Conservation (phyloP, 768 basidiomycete genomes). For the Rhodocollybia butyracea region DNA sequence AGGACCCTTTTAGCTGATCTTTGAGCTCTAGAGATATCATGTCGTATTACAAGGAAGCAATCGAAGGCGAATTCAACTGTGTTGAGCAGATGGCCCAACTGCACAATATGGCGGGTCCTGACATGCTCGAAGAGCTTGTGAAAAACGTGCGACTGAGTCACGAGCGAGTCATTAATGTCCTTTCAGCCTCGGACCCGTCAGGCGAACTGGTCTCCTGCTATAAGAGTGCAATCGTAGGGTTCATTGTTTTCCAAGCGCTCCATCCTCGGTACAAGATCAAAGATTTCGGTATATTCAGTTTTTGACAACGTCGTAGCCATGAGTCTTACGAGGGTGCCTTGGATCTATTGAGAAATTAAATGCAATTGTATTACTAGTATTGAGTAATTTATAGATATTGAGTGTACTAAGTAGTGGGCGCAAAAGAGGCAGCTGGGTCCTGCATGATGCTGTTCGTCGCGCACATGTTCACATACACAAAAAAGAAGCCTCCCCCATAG, state of each 20-base stretch:
- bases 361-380: too few species aligned
- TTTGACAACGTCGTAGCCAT: too few species aligned
- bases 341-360: too few species aligned
- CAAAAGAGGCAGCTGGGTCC: too few species aligned
- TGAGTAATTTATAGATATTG: too few species aligned
- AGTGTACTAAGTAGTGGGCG: too few species aligned
- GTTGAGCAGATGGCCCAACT: conserved; percentile 11
- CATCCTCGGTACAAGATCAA: conserved; percentile 14
- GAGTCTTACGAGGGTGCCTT: too few species aligned
- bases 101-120: not conserved
- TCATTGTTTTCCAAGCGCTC: conserved; percentile 11
- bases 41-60: conserved; percentile 14
- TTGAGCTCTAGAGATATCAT: conserved; percentile 10
- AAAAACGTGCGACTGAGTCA: conserved; percentile 2
- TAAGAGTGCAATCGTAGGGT: conserved; percentile 3
- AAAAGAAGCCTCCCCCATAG: too few species aligned
- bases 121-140: conserved; percentile 11
- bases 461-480: too few species aligned
- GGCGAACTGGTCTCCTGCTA: conserved; percentile 6
- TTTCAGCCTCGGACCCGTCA: conserved; percentile 4
- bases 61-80: conserved; percentile 14
- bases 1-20: not conserved
- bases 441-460: too few species aligned
- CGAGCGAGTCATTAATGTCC: conserved; percentile 5
- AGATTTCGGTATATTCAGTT: too few species aligned